These are phyloP conservation scores for Plasmodium knowlesi DNA, from an alignment of 169 alveolate species.

Conservation along the genomic window DNA sequence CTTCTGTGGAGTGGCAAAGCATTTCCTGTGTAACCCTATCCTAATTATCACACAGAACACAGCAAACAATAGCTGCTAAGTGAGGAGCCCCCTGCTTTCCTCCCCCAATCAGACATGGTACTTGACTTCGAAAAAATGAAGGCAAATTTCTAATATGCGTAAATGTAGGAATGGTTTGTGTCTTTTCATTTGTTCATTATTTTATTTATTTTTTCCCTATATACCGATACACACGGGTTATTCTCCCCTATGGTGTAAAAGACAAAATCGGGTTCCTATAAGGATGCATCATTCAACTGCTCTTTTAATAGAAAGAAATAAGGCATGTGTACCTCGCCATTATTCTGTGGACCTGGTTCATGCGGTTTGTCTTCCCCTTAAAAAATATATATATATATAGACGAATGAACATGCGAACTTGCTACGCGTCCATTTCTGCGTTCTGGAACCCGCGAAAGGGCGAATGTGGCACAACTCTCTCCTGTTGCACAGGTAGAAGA, in stretches of 20 bases:
- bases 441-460: neutral
- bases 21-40: neutral
- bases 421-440: neutral
- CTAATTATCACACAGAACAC: neutral
- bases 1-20: neutral
- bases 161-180: neutral
- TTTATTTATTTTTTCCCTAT: neutral
- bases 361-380: neutral
- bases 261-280: neutral
- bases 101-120: neutral
- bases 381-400: neutral
- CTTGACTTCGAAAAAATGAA: neutral
- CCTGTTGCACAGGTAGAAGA: neutral
- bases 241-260: neutral
- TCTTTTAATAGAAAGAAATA: neutral
- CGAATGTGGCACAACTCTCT: neutral
- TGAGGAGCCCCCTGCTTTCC: neutral
- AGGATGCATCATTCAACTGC: neutral
- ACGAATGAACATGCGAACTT: neutral
- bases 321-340: neutral
- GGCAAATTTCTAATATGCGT: neutral
- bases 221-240: neutral
- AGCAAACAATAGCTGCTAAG: neutral
- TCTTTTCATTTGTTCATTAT: neutral
- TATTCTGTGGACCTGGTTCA: neutral